Evolutionary conservation across 2,329 filamentous ascomycete species (phyloP).

Genomic region (Fusarium sp.): DNA sequence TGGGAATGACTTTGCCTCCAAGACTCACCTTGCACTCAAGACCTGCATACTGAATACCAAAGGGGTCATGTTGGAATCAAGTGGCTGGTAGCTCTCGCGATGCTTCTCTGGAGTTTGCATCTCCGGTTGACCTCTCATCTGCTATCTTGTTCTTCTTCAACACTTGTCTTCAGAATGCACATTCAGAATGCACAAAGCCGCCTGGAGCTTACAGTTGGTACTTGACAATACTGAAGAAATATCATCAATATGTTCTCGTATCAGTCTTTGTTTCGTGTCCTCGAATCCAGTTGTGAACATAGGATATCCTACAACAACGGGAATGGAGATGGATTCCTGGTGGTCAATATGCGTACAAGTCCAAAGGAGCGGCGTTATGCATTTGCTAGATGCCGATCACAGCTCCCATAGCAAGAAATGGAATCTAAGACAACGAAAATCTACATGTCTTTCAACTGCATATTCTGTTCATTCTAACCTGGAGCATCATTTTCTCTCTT

Average conservation of each 20-base stretch:
- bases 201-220: not conserved
- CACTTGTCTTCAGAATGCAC: not conserved
- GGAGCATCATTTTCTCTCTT: not conserved
- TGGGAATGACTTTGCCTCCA: constrained; percentile 12
- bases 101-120: not conserved
- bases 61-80: constrained; percentile 9
- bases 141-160: not conserved
- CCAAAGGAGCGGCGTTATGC: constrained; percentile 18
- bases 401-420: not conserved
- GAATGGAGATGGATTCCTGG: constrained; percentile 19
- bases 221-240: not conserved
- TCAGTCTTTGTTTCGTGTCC: not conserved
- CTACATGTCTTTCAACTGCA: not conserved
- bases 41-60: constrained; percentile 34
- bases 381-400: constrained; percentile 18
- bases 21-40: constrained; percentile 9
- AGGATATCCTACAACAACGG: not conserved
- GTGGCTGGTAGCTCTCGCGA: not conserved
- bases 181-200: not conserved
- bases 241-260: not conserved
- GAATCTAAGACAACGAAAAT: not conserved
- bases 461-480: not conserved
- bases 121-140: not conserved
- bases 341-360: not conserved
- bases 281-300: too few relatives aligned